A percentile compares a stretch with the other conserved stretches of the same genome.
These are phyloP conservation scores for Saccharomycopsis schoenii DNA, from an alignment of 805 yeast species.

Conservation along the genomic window DNA sequence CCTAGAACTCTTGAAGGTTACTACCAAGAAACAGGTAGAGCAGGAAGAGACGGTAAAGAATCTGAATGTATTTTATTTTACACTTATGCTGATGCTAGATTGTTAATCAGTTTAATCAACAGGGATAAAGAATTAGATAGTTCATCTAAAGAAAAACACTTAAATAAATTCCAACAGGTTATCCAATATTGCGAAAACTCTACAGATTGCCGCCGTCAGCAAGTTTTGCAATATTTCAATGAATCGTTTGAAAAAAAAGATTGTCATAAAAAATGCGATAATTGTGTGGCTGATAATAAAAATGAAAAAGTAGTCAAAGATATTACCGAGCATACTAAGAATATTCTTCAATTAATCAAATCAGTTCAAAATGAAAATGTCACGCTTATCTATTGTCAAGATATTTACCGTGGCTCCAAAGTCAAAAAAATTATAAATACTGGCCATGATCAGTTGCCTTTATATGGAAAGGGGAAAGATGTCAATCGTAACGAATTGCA, in stretches of 20 bases:
- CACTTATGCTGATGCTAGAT: constrained; percentile 68
- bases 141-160: constrained; percentile 64
- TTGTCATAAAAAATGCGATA: constrained; percentile 76
- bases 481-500: constrained; percentile 65
- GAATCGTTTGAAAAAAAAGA: constrained; percentile 60
- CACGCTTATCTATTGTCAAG: constrained; percentile 74
- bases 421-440: constrained; percentile 47
- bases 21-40: constrained; percentile 97
- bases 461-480: constrained; percentile 62
- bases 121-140: constrained; percentile 59
- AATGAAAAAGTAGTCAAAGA: constrained; percentile 45
- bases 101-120: constrained; percentile 66
- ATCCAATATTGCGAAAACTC: constrained; percentile 85
- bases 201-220: constrained; percentile 82
- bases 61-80: constrained; percentile 81
- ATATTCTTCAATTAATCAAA: constrained; percentile 50
- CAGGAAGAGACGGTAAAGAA: constrained; percentile 86
- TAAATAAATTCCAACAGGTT: constrained; percentile 69
- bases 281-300: constrained; percentile 44
- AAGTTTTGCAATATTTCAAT: constrained; percentile 83
- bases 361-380: constrained; percentile 48
- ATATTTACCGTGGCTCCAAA: constrained; percentile 67
- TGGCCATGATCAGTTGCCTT: constrained; percentile 51
- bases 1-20: constrained; percentile 93
- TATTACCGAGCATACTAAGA: constrained; percentile 53